Evolutionary conservation across 2,329 filamentous ascomycete genomes (phyloP).

Genomic region (Mollisia scopiformis): DNA sequence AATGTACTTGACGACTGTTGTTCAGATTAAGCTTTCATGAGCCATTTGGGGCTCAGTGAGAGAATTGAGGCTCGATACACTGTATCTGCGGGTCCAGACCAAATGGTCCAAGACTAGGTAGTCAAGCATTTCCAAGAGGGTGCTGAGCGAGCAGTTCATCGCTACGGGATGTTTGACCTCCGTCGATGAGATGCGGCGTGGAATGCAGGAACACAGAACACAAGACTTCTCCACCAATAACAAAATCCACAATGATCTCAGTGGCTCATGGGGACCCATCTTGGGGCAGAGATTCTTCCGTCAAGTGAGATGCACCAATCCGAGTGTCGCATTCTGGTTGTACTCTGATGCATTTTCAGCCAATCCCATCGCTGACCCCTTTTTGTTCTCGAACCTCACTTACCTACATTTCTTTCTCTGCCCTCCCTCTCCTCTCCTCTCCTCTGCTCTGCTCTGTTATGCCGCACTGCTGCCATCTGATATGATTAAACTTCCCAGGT

Average conservation of each 20-base stretch:
- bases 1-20: no score
- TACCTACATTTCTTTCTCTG: neutral
- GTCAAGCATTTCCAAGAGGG: neutral
- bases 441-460: neutral
- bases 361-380: neutral
- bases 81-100: no score
- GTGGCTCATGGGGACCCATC: neutral
- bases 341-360: neutral
- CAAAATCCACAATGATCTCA: neutral
- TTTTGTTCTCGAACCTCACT: neutral
- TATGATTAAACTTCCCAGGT: slow-evolving; percentile 13
- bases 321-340: neutral
- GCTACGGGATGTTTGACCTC: no score
- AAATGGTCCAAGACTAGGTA: no score
- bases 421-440: neutral
- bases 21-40: no score
- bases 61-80: no score
- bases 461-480: slow-evolving; percentile 5
- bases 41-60: no score
- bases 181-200: no score
- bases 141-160: neutral
- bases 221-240: neutral
- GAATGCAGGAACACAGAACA: no score
- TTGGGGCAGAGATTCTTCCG: neutral
- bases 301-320: neutral